phyloP scores from a whole-genome alignment of 768 basidiomycete species.

The Atractiella rhizophila region DNA sequence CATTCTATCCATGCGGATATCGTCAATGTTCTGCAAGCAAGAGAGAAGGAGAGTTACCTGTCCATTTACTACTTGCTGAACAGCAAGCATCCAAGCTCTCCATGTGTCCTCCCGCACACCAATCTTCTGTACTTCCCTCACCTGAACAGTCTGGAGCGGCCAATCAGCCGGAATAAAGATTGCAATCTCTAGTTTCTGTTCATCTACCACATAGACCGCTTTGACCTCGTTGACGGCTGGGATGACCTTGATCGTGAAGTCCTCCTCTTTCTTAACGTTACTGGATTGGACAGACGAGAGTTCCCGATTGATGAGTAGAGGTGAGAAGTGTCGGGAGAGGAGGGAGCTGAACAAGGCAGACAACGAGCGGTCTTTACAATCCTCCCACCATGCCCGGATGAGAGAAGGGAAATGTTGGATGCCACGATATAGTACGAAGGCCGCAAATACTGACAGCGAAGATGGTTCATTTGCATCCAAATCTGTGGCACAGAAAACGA shows the following conservation, averaged over 20 bases:
- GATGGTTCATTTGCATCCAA: conserved; percentile 35
- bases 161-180: conserved; percentile 69
- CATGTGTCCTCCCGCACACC: conserved; percentile 74
- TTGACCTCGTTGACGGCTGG: conserved; percentile 50
- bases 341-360: conserved; percentile 48
- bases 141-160: conserved; percentile 65
- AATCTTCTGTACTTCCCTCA: conserved; percentile 56
- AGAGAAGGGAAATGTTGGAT: conserved; percentile 60
- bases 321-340: conserved; percentile 65
- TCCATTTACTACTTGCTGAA: conserved; percentile 69
- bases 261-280: conserved; percentile 43
- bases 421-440: conserved; percentile 70
- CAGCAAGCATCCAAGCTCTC: conserved; percentile 77
- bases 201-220: conserved; percentile 66
- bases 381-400: conserved; percentile 58
- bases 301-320: conserved; percentile 59
- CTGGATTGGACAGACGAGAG: conserved; percentile 25
- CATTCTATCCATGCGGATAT: conserved; percentile 35
- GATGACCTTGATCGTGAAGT: conserved; percentile 52
- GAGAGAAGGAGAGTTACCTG: conserved; percentile 27
- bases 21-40: neutral
- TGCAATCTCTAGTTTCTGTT: conserved; percentile 70
- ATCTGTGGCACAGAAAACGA: neutral
- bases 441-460: conserved; percentile 40
- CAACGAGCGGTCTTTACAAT: conserved; percentile 70